Evolutionary conservation across 139 green algal species (phyloP).

Genomic region (Chloropicon primus): DNA sequence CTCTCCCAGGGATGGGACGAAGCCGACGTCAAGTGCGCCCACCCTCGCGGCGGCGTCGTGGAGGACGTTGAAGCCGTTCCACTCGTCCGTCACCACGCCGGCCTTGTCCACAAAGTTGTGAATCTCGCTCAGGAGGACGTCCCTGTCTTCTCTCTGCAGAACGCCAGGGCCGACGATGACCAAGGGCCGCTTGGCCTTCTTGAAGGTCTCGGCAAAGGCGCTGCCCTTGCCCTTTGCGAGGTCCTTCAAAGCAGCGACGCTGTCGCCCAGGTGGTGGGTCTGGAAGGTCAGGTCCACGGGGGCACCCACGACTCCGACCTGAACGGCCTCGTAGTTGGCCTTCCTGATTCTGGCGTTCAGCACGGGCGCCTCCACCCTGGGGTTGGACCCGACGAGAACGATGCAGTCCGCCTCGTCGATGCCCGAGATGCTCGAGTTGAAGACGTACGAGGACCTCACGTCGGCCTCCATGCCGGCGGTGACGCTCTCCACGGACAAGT

Average conservation of each 20-base stretch:
- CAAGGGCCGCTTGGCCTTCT: slow-evolving; percentile 54
- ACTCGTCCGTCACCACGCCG: slow-evolving; percentile 69
- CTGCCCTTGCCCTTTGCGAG: slow-evolving; percentile 31
- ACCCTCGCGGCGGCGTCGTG: slow-evolving; percentile 77
- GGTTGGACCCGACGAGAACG: slow-evolving; percentile 86
- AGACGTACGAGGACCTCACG: slow-evolving; percentile 72
- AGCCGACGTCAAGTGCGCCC: slow-evolving; percentile 88
- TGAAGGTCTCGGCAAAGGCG: slow-evolving; percentile 49
- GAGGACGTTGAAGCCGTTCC: slow-evolving; percentile 95
- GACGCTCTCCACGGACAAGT: slow-evolving; percentile 20
- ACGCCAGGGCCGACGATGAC: slow-evolving; percentile 59
- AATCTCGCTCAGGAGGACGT: slow-evolving; percentile 55
- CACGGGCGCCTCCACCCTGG: slow-evolving; percentile 80
- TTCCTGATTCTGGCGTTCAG: slow-evolving; percentile 84
- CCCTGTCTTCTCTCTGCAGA: slow-evolving; percentile 43
- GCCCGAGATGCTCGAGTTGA: slow-evolving; percentile 73
- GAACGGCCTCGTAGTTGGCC: slow-evolving; percentile 33
- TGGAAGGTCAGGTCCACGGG: slow-evolving; percentile 84
- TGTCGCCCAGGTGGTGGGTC: slow-evolving; percentile 66
- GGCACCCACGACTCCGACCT: slow-evolving; percentile 42
- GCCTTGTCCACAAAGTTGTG: slow-evolving; percentile 31
- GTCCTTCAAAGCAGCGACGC: slow-evolving; percentile 41
- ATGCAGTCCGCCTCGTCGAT: slow-evolving; percentile 82
- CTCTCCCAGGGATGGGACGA: slow-evolving; percentile 50
- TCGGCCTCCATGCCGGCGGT: slow-evolving; percentile 56